A percentile compares a stretch with the other conserved stretches of the same genome.
These are phyloP conservation scores for Nannizziopsis arthrosporioides DNA, from an alignment of 2,329 filamentous ascomycete species.

Conservation along the genomic window DNA sequence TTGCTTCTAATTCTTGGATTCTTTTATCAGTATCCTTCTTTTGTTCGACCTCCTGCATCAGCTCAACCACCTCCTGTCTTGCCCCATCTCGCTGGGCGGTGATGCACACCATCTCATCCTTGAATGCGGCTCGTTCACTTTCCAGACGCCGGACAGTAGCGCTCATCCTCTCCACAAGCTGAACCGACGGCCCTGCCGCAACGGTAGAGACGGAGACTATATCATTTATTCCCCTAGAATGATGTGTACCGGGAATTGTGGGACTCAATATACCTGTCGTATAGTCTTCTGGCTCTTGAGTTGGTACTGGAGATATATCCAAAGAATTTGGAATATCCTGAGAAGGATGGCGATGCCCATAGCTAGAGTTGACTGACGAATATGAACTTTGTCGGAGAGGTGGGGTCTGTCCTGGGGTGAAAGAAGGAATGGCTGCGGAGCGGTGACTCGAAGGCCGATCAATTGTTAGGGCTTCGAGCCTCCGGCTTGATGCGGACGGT, in stretches of 20 bases:
- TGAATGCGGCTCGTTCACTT: slow-evolving; percentile 76
- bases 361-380: slow-evolving; percentile 22
- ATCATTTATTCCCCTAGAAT: slow-evolving; percentile 58
- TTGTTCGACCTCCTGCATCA: slow-evolving; percentile 77
- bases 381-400: slow-evolving; percentile 40
- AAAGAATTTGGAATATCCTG: slow-evolving; percentile 22
- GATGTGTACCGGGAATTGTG: slow-evolving; percentile 27
- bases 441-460: slow-evolving; percentile 32
- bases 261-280: slow-evolving; percentile 27
- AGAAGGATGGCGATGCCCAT: slow-evolving; percentile 20
- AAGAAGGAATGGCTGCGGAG: slow-evolving; percentile 29
- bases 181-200: slow-evolving; percentile 81
- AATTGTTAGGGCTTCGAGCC: slow-evolving; percentile 27
- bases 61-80: slow-evolving; percentile 71
- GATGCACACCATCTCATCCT: slow-evolving; percentile 73
- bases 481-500: slow-evolving; percentile 33
- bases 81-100: slow-evolving; percentile 83
- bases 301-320: slow-evolving; percentile 37
- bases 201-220: slow-evolving; percentile 82
- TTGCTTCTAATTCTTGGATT: slow-evolving; percentile 53
- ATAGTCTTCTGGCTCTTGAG: slow-evolving; percentile 40
- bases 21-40: slow-evolving; percentile 50
- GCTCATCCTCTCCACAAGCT: slow-evolving; percentile 92
- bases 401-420: slow-evolving; percentile 28
- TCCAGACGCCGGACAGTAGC: slow-evolving; percentile 83